Conservation (phyloP, 1,139 yeast species). For the Suhomyces terraborum region DNA sequence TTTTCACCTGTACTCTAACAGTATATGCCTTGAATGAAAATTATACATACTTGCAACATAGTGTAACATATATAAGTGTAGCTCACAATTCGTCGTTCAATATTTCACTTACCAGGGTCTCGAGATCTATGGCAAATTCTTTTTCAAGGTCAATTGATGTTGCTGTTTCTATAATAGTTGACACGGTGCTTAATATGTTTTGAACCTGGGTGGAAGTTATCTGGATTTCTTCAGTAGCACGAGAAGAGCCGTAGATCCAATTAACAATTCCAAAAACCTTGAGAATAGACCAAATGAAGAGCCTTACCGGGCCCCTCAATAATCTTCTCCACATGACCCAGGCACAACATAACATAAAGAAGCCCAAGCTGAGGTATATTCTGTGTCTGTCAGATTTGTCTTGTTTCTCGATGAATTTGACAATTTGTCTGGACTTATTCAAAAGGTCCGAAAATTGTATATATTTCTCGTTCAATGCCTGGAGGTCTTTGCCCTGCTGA, state of each 20-base stretch:
- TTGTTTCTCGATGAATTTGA: constrained; percentile 65
- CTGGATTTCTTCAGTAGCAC: neutral
- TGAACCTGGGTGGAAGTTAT: neutral
- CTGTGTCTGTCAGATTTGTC: constrained; percentile 62
- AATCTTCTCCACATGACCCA: constrained; percentile 72
- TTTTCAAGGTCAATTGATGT: constrained; percentile 12
- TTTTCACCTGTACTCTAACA: too few species aligned
- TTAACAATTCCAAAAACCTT: constrained; percentile 46
- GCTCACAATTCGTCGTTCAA: constrained; percentile 17
- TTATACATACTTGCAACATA: too few species aligned
- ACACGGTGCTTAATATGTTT: neutral
- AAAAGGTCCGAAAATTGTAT: constrained; percentile 56
- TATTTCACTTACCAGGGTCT: constrained; percentile 8
- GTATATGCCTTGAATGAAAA: too few species aligned
- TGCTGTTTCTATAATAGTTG: constrained; percentile 2
- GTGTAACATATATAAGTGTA: too few species aligned
- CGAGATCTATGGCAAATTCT: constrained; percentile 17
- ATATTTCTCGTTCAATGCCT: constrained; percentile 52
- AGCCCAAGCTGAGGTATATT: constrained; percentile 60
- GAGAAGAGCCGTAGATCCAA: constrained; percentile 15
- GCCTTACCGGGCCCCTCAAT: constrained; percentile 54
- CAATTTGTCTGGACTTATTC: constrained; percentile 55
- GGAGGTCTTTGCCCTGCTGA: constrained; percentile 56
- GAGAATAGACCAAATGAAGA: constrained; percentile 60
- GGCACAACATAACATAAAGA: constrained; percentile 54